phyloP scores from a whole-genome alignment of 768 basidiomycete genomes.

The Gloeostereum incarnatum region DNA sequence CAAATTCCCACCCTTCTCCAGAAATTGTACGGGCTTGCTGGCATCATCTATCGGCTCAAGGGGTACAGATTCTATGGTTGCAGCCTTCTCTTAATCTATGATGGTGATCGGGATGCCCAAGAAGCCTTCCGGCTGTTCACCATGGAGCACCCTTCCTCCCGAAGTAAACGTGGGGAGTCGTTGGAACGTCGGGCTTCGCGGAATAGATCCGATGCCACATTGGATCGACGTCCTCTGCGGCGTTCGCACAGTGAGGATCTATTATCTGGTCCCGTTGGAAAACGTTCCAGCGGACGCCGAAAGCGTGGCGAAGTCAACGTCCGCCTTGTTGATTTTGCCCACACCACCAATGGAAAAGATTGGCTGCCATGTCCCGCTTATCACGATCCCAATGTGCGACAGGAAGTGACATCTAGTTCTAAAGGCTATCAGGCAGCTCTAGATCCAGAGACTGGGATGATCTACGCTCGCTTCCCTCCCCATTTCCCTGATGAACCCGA shows the following conservation, averaged over 20 bases:
- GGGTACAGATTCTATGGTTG: conserved; percentile 99
- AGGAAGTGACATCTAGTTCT: conserved; percentile 43
- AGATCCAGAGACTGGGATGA: conserved; percentile 72
- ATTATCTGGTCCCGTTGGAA: conserved; percentile 54
- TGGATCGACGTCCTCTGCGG: conserved; percentile 41
- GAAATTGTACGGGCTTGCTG: conserved; percentile 90
- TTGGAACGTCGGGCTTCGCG: conserved; percentile 45
- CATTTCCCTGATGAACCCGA: conserved; percentile 52
- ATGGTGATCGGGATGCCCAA: conserved; percentile 87
- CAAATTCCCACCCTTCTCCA: conserved; percentile 89
- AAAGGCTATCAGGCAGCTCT: conserved; percentile 79
- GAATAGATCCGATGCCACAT: conserved; percentile 28
- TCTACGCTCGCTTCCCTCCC: conserved; percentile 66
- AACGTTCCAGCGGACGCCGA: conserved; percentile 54
- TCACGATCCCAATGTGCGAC: conserved; percentile 24
- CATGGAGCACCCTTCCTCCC: conserved; percentile 57
- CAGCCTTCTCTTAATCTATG: conserved; percentile 93
- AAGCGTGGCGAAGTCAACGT: conserved; percentile 91
- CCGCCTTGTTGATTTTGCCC: conserved; percentile 97
- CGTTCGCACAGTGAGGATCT: conserved; percentile 78
- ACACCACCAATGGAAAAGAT: conserved; percentile 93
- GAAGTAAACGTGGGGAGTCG: conserved; percentile 71
- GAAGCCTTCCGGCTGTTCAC: conserved; percentile 56
- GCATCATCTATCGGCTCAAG: conserved; percentile 79
- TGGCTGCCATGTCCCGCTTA: conserved; percentile 62